Conservation (phyloP, 139 green algal species). For the Auxenochlorella pyrenoidosa region DNA sequence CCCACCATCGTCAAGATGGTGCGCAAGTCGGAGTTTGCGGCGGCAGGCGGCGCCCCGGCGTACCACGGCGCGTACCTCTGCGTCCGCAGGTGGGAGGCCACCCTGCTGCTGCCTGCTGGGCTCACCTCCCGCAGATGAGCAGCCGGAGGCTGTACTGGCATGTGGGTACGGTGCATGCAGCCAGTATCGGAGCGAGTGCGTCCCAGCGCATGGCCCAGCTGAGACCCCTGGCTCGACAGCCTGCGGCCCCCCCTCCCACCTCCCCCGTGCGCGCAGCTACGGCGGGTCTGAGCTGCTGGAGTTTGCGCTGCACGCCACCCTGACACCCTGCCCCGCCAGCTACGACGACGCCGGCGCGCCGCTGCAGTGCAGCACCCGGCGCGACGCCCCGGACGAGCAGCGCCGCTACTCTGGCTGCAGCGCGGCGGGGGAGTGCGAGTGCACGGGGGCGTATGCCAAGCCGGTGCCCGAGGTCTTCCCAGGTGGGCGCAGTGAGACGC, state of each 20-base stretch:
- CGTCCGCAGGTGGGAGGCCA: slow-evolving; percentile 13
- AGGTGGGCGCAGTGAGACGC: not conserved
- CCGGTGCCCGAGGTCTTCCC: slow-evolving; percentile 48
- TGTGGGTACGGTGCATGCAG: no score
- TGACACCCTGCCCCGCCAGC: slow-evolving; percentile 37
- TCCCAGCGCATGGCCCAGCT: no score
- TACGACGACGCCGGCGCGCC: slow-evolving; percentile 29
- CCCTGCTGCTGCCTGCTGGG: no score
- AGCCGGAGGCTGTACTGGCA: no score
- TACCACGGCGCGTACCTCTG: slow-evolving; percentile 56
- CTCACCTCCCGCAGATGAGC: no score
- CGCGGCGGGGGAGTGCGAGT: slow-evolving; percentile 46
- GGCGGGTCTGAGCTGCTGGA: slow-evolving; percentile 10
- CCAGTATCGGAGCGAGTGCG: no score
- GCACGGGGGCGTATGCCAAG: slow-evolving; percentile 47
- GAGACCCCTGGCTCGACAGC: no score
- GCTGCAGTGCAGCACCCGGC: slow-evolving; percentile 42
- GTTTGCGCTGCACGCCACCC: slow-evolving; percentile 43
- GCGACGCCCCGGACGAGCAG: slow-evolving; percentile 27
- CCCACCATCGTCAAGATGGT: slow-evolving; percentile 20
- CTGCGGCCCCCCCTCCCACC: no score
- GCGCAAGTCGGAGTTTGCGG: not conserved
- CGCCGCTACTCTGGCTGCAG: slow-evolving; percentile 50
- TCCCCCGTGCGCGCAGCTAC: slow-evolving; percentile 24
- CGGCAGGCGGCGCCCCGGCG: not conserved